Base-by-base conservation (phyloP, 169 alveolate genomes). In the Eimeria praecox region DNA sequence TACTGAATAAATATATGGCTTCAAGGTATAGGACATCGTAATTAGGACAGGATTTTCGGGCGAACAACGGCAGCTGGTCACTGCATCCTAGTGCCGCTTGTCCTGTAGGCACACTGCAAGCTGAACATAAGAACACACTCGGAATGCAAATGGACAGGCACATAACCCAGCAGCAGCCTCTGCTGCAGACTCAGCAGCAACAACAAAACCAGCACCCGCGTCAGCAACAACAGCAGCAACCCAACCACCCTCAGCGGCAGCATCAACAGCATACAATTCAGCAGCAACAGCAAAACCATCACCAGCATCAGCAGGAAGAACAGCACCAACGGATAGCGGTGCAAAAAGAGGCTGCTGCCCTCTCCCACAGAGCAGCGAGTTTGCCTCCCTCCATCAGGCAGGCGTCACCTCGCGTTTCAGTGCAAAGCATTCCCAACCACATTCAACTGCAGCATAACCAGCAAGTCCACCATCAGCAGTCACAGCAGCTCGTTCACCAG, bases 331-430 rank as follows among this genome's bases (percentile, higher is more conserved):
- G 66, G 40, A n/a, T 30, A 20, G 69, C 4, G 24, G n/a, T 83
- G 52, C 91, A 83, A 24, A 83, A 54, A 83, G 91, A 83, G 52
- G 91, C 91, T 4, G 52, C 46, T 3, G 59, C 75, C 75, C 52
- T 54, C 75, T 38, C 91, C 64, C 91, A 83, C 44, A 10, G 91
- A 83, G 91, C 91, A 35, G 73, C 91, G 46, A 83, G 91, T 6
- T 52, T 83, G 75, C 91, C 91, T 4, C 91, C 91, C 75, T 52
- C 91, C 44, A 52, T 35, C 33, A n/a, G 91, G 75, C 91, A 83
- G 91, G 49, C 91, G 20, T 54, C 91, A 9, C 52, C 91, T n/a
- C 54, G 56, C 54, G 42, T 83, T 83, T 30, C 91, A 52, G 73
- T 54, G 35, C 91, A 83, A 18, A 83, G 73, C 52, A 83, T 83